Percentiles rank a stretch among this genome's conserved stretches.
These are phyloP conservation scores for Ascochyta rabiei DNA, from an alignment of 2,329 filamentous ascomycete genomes.

Conservation along the genomic window DNA sequence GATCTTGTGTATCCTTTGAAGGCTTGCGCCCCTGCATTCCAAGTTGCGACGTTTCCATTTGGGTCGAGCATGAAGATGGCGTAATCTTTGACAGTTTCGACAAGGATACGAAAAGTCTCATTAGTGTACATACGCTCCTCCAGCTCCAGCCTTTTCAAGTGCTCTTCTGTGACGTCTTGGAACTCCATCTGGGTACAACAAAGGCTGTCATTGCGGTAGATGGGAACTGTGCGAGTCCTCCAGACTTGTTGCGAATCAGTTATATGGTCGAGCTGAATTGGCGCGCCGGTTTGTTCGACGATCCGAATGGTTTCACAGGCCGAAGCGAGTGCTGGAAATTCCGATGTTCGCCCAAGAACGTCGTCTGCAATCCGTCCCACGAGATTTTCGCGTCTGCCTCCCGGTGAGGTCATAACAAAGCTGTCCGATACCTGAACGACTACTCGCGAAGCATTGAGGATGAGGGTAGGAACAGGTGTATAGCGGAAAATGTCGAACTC, in stretches of 20 bases:
- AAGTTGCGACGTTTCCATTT: slow-evolving; percentile 61
- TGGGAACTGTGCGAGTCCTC: slow-evolving; percentile 51
- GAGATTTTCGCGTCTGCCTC: slow-evolving; percentile 42
- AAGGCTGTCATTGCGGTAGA: slow-evolving; percentile 49
- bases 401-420: slow-evolving; percentile 45
- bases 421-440: slow-evolving; percentile 52
- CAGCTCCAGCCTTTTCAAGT: slow-evolving; percentile 44
- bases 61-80: slow-evolving; percentile 68
- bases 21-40: slow-evolving; percentile 62
- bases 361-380: slow-evolving; percentile 49
- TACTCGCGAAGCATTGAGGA: slow-evolving; percentile 60
- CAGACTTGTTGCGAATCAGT: slow-evolving; percentile 32
- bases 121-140: slow-evolving; percentile 54
- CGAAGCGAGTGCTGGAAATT: slow-evolving; percentile 45
- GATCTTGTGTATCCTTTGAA: slow-evolving; percentile 62
- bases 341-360: slow-evolving; percentile 43
- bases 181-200: slow-evolving; percentile 53
- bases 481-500: slow-evolving; percentile 40
- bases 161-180: slow-evolving; percentile 46
- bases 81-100: slow-evolving; percentile 67
- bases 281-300: slow-evolving; percentile 45
- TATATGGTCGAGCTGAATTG: slow-evolving; percentile 45
- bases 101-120: slow-evolving; percentile 65
- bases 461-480: slow-evolving; percentile 49
- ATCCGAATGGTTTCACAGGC: slow-evolving; percentile 47